Base-by-base conservation (phyloP, 225 moss, liverwort and hornwort genomes). In the Marchantia paleacea region DNA sequence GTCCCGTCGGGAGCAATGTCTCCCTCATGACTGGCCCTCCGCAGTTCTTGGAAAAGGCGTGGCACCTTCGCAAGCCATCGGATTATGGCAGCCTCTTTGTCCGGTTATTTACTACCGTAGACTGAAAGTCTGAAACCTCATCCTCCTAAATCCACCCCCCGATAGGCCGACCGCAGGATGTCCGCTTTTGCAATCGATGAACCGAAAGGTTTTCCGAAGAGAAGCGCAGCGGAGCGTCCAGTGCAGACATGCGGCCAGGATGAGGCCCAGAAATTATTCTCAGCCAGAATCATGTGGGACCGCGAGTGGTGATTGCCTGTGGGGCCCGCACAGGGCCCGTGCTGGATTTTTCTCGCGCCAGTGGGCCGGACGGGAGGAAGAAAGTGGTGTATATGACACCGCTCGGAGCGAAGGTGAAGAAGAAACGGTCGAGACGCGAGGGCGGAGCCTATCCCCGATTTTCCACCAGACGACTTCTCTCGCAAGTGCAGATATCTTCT, bases 1-100 rank as follows among this genome's bases (percentile, higher is more conserved):
- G 58, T 58, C 15, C 15, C 58, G 15, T 13, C 14, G 6, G 61
- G 22, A 20, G 22, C 7, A 22, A 61, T 61, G 61, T 12, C 61
- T 61, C 3, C 16, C 15, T 61, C 61, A 61, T 12, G 19, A 61
- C 16, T 61, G 61, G 61, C 15, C 61, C 61, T 61, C 61, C 61
- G 61, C 61, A 61, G 61, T 61, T 61, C 61, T 61, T 61, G 61
- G 61, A 61, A 61, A 61, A 61, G 61, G 16, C 61, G 61, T 61
- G 61, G 61, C 61, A 16, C 61, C 61, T 0, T 20, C 18, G 61
- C 22, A 12, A 61, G 18, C 61, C 61, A 61, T 16, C 61, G 61
- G 61, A 16, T 61, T 6, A 61, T 61, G 19, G 7, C 61, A 7
- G 18, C 61, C 13, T 7, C 61, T 61, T 61, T 61, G 61, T 61